Conservation (phyloP, 768 basidiomycete species). For the Neoboletus subvelutipes region DNA sequence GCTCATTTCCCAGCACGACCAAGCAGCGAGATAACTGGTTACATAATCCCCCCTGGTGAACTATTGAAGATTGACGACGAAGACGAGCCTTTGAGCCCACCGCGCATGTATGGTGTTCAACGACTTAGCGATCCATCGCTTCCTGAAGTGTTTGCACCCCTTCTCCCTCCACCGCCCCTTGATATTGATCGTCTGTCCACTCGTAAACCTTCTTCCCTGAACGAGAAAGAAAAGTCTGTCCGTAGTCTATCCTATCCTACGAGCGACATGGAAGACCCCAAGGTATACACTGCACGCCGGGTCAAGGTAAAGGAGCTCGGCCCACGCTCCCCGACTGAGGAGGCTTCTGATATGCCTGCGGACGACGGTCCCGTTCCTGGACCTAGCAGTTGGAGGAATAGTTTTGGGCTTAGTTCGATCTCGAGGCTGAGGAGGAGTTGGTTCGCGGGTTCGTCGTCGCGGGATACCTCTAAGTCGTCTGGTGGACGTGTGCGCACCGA, state of each 20-base stretch:
- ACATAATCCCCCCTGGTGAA: constrained; percentile 38
- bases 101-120: constrained; percentile 30
- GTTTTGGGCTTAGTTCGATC: constrained; percentile 49
- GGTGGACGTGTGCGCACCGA: constrained; percentile 32
- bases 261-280: constrained; percentile 33
- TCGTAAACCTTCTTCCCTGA: constrained; percentile 25
- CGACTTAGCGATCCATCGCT: constrained; percentile 23
- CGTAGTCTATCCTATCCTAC: constrained; percentile 33
- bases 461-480: constrained; percentile 31
- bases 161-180: constrained; percentile 41
- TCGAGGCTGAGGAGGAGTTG: constrained; percentile 56
- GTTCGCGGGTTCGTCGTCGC: constrained; percentile 44
- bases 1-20: constrained; percentile 23
- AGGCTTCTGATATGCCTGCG: background rate
- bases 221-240: constrained; percentile 36
- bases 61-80: constrained; percentile 38
- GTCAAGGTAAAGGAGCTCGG: constrained; percentile 39
- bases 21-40: constrained; percentile 34
- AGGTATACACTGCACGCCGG: constrained; percentile 37
- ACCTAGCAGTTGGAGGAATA: constrained; percentile 33
- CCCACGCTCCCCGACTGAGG: constrained; percentile 25
- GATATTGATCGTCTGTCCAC: constrained; percentile 32
- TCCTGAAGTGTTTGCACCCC: constrained; percentile 33
- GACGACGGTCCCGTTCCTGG: constrained; percentile 26
- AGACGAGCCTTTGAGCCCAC: constrained; percentile 24